Percentiles rank a stretch among this genome's conserved stretches.
phyloP scores from a whole-genome alignment of 1,284 basidiomycete species.

The Ustilago hordei region DNA sequence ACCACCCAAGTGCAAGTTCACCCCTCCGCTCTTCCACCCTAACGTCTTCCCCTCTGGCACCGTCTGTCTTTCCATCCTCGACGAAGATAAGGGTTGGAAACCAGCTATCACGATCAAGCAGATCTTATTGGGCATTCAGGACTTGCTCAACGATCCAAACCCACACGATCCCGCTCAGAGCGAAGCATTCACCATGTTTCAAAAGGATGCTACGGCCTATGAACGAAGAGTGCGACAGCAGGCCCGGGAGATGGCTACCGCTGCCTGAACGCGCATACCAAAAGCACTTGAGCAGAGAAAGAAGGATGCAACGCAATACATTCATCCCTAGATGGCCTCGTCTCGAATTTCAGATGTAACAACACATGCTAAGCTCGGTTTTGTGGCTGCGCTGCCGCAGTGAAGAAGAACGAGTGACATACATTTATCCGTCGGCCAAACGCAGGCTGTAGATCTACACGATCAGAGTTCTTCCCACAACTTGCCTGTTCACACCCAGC shows the following conservation, averaged over 20 bases:
- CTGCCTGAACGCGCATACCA: slow-evolving; percentile 3
- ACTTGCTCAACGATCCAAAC: slow-evolving; percentile 92
- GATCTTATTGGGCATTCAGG: slow-evolving; percentile 94
- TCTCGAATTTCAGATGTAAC: no score
- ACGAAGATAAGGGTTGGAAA: slow-evolving; percentile 99
- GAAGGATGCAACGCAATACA: neutral
- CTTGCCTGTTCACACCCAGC: no score
- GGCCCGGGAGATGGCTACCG: slow-evolving; percentile 53
- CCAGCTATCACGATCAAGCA: slow-evolving; percentile 99
- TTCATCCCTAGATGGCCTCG: neutral
- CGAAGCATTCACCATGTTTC: slow-evolving; percentile 97
- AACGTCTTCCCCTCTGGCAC: slow-evolving; percentile 99
- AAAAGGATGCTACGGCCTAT: slow-evolving; percentile 71
- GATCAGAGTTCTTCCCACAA: no score
- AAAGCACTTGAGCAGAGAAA: neutral
- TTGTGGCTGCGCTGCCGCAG: no score
- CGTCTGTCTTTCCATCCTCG: slow-evolving; percentile 95
- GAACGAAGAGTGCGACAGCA: slow-evolving; percentile 59
- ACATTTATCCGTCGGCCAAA: no score
- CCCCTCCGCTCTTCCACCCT: slow-evolving; percentile 94
- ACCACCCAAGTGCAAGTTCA: slow-evolving; percentile 98
- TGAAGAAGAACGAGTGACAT: no score
- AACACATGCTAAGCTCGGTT: no score
- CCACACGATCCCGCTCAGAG: slow-evolving; percentile 95
- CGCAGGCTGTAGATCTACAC: no score